Evolutionary conservation across 2,329 filamentous ascomycete genomes (phyloP), one percentile per base, ranked within the genome.

Genomic region (Fusarium tricinctum): DNA sequence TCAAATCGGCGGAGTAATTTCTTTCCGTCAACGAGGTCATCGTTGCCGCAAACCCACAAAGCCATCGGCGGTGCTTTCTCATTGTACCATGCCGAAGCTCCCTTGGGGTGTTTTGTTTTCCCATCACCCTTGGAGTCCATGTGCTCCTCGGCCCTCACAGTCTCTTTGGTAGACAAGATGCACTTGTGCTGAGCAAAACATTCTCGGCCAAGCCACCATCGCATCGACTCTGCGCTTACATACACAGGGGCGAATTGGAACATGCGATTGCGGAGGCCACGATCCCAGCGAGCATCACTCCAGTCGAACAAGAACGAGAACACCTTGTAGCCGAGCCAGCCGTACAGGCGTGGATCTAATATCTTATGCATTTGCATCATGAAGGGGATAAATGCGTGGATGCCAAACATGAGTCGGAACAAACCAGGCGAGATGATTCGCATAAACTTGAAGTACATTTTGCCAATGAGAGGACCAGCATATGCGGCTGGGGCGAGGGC

Each of bases 211-310:
- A 97, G 85, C 95, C 95, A 97, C 95, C 95, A 98, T 8, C 93
- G 86, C 93, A 97, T 97, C 60, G 89, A 91, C 80, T 97, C 94
- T 1, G 93, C 88, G 71, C 90, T 93, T 50, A 97, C 93, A 73
- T 97, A 97, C 0, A 97, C 93, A 2, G 95, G 95, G 0, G 93
- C 89, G 70, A 97, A 97, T 73, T 96, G 93, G 77, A 98, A 97
- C 86, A 97, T 91, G 42, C 95, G 89, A 75, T 93, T 82, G 60
- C 92, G 85, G 15, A 97, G 81, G 8, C 85, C 92, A 10, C 89
- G 87, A 66, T 97, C 95, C 95, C 95, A 97, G 9, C 93, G 87
- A 12, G 78, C 81, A 75, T 98, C 94, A 1, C 88, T 89, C 94
- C 95, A 98, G 75, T 91, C 86, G 78, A 98, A 97, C 2, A 98